Base-by-base conservation (phyloP, 2,329 filamentous ascomycete genomes). In the Rugonectria rugulosa region DNA sequence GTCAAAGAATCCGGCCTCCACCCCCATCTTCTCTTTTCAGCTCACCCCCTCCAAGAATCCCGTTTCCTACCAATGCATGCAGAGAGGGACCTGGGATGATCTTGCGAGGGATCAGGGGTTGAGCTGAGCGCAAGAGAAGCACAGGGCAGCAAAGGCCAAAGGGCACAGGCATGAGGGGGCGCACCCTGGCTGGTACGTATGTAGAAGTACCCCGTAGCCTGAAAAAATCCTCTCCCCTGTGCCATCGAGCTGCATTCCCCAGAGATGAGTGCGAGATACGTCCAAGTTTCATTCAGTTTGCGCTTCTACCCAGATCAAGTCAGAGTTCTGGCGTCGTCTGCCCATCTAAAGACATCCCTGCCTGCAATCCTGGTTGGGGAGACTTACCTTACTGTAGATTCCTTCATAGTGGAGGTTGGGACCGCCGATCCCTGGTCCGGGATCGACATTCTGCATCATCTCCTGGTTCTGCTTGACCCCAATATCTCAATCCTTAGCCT, bases 181-280 rank as follows among this genome's bases (percentile, higher is more conserved):
- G 32, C 15, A 29, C 21, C 17, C 38, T 41, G 31, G 21, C 29
- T 44, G 20, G 43, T 43, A 37, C 32, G 45, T 24, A 38, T 29
- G n/a, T n/a, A n/a, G n/a, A n/a, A n/a, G n/a, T n/a, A n/a, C n/a
- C n/a, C n/a, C n/a, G n/a, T n/a, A n/a, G n/a, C n/a, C n/a, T n/a
- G n/a, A n/a, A n/a, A n/a, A n/a, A n/a, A n/a, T n/a, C n/a, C n/a
- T n/a, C n/a, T 34, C 36, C 58, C 62, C 60, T 65, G 46, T 60
- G 60, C 29, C 7, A 10, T 9, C n/a, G 4, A 36, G 44, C n/a
- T n/a, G n/a, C 60, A 65, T 66, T 66, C 64, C 64, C 64, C 64
- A 60, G 64, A 61, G 65, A 55, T 62, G 32, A 54, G 17, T 48
- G 51, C 51, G 44, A 44, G 44, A 23, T 36, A n/a, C 43, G 23